Conservation (phyloP, 495 filamentous ascomycete genomes). For the Achaetomiella virescens region DNA sequence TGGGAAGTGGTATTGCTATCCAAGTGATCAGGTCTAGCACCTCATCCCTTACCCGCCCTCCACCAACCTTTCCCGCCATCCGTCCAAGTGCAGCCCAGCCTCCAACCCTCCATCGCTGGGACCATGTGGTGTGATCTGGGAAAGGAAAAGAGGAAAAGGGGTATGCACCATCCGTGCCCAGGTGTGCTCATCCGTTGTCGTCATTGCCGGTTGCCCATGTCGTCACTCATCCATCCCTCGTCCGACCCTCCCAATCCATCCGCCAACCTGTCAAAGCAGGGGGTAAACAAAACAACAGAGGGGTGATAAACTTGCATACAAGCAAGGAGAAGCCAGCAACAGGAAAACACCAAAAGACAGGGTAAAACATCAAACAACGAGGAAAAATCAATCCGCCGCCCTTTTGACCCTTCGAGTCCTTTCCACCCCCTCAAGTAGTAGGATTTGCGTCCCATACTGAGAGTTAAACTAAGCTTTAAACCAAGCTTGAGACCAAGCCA, state of each 20-base stretch:
- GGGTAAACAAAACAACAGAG: not conserved
- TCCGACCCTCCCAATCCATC: conserved; percentile 6
- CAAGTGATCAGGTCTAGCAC: not conserved
- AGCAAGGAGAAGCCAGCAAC: conserved; percentile 4
- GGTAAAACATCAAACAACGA: not conserved
- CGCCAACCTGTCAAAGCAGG: not conserved
- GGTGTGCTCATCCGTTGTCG: not conserved
- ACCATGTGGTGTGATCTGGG: not conserved
- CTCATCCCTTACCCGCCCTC: not conserved
- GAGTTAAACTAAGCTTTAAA: too few species aligned
- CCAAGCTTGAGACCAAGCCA: not conserved
- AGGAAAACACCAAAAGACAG: not conserved
- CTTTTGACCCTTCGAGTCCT: not conserved
- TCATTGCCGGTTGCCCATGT: conserved; percentile 4
- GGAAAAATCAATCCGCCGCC: not conserved
- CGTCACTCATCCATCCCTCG: conserved; percentile 17
- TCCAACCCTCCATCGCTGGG: not conserved
- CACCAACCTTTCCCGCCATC: not conserved
- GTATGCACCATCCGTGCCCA: not conserved
- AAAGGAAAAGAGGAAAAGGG: not conserved
- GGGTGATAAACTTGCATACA: conserved; percentile 3
- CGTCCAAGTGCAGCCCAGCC: not conserved
- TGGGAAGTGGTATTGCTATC: conserved; percentile 1
- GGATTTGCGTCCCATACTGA: too few species aligned
- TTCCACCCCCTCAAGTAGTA: too few species aligned